Percentiles rank a stretch among this genome's conserved stretches.
phyloP scores from a whole-genome alignment of 108 stramenopile genomes.

The Cyclostephanos tholiformis region DNA sequence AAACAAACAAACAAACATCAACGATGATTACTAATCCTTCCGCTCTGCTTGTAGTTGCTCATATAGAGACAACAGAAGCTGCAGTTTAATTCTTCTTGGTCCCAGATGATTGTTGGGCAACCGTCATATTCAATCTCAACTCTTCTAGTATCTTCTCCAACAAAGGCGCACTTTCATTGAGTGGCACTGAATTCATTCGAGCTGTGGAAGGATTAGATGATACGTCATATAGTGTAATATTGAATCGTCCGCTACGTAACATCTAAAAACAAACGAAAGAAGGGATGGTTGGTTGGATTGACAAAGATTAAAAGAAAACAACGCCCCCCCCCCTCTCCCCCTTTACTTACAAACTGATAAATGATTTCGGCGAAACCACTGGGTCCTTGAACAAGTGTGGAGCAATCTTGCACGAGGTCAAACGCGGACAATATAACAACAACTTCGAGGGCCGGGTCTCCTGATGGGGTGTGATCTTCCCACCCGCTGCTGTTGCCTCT shows the following conservation, averaged over 20 bases:
- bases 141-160: neutral
- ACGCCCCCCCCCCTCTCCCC: neutral
- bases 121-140: neutral
- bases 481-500: slow-evolving; percentile 25
- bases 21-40: no score
- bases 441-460: slow-evolving; percentile 19
- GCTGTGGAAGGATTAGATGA: neutral
- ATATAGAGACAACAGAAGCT: no score
- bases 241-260: no score
- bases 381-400: neutral
- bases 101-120: neutral
- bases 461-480: slow-evolving; percentile 37
- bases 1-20: no score
- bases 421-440: neutral
- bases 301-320: neutral
- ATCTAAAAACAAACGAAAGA: no score
- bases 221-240: no score
- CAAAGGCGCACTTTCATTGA: neutral
- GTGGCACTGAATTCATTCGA: neutral
- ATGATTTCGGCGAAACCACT: neutral
- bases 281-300: no score
- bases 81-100: neutral
- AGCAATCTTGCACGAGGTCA: slow-evolving; percentile 1
- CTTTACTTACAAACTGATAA: neutral
- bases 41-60: no score